These are phyloP conservation scores for Neonectria punicea DNA, from an alignment of 2,329 filamentous ascomycete species.

Conservation along the genomic window DNA sequence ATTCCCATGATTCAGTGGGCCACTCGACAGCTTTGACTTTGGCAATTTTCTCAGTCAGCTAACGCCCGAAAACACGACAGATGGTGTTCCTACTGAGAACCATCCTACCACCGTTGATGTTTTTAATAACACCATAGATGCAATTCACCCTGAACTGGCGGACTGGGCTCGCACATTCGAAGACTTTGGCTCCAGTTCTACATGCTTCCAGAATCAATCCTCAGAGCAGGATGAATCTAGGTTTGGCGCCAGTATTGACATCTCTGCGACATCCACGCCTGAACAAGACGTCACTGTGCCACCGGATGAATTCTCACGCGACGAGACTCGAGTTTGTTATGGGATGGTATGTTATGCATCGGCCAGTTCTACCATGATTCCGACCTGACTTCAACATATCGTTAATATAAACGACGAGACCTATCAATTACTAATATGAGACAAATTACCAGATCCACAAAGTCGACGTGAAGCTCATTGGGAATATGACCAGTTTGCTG, in stretches of 20 bases:
- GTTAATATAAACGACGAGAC: no score
- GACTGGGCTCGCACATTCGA: background rate
- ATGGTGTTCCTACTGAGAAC: background rate
- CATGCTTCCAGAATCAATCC: background rate
- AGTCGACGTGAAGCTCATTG: slow-evolving; percentile 17
- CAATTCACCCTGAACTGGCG: background rate
- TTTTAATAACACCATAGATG: background rate
- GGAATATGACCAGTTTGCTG: slow-evolving; percentile 3
- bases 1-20: no score
- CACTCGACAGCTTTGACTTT: no score
- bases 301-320: no score
- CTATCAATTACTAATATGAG: background rate
- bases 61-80: background rate
- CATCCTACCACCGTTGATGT: background rate
- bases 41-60: no score
- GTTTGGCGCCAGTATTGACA: no score
- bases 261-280: background rate
- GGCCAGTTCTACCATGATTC: background rate
- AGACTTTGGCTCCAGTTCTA: background rate
- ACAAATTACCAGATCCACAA: slow-evolving; percentile 4
- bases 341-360: slow-evolving; percentile 13
- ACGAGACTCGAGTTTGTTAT: slow-evolving; percentile 5
- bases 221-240: background rate
- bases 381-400: no score
- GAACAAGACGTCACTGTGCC: background rate